Base-by-base conservation (phyloP, 2,329 filamentous ascomycete genomes). In the Drechslerella stenobrocha region DNA sequence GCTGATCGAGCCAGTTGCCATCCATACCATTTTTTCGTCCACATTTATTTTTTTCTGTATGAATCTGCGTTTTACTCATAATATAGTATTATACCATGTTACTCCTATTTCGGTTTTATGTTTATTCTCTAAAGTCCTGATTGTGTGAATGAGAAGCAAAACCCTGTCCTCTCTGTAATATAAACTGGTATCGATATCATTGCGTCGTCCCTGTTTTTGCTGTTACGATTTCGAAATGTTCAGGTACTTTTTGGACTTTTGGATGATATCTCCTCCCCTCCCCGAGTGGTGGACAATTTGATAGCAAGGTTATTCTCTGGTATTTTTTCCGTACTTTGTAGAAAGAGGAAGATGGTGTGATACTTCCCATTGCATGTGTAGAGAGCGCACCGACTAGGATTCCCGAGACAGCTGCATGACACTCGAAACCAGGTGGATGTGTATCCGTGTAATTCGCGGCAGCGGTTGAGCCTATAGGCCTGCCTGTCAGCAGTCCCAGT, bases 81-180 rank as follows among this genome's bases (percentile, higher is more conserved):
- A 56, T 70, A 66, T 56, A 71, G 65, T 66, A 70, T 71, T 65
- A 70, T 70, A 69, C 63, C 63, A 60, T 64, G 69, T 67, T 70
- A 65, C 59, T 70, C 56, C 69, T 64, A 64, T 51, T 63, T 50
- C 45, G 24, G 52, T 56, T 50, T 63, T 55, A 46, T 50, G 37
- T 50, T 44, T 51, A 26, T 55, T 61, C 30, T 63, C 46, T 35
- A 23, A 44, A 23, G 5, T 44, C 20, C 37, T 44, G 20, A 28
- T 48, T 11, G 23, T 34, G 23, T 48, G 37, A 42, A 42, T 20
- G 37, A 42, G 18, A 42, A 18, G 13, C 3, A 42, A 18, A 42
- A 37, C 34, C 34, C 34, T 18, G 6, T 18, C 13, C 8, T 37
- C 37, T 42, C 37, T 42, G 37, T 42, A 42, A 42, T 42, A 42